Percentiles rank a stretch among this genome's conserved stretches.
Conservation (phyloP, 2,329 filamentous ascomycete species). For the Colletotrichum orchidophilum region DNA sequence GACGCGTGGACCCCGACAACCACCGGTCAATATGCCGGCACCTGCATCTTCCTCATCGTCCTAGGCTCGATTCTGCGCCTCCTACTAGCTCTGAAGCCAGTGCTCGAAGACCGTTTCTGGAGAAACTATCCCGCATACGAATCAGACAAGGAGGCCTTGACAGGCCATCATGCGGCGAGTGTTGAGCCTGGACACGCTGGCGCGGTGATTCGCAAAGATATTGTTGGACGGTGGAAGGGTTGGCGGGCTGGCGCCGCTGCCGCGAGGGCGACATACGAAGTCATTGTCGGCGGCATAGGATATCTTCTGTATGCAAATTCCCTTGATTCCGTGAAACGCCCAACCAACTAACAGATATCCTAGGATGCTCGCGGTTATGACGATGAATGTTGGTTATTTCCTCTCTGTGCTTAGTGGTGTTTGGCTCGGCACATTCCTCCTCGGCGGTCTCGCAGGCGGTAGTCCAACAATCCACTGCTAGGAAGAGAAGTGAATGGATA, state of each 20-base stretch:
- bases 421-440: constrained; percentile 73
- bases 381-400: constrained; percentile 87
- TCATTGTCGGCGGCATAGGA: constrained; percentile 74
- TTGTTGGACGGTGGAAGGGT: constrained; percentile 19
- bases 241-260: constrained; percentile 33
- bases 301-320: constrained; percentile 80
- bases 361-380: constrained; percentile 94
- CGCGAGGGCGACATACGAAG: constrained; percentile 33
- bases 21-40: constrained; percentile 81
- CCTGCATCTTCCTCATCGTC: constrained; percentile 88
- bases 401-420: constrained; percentile 78
- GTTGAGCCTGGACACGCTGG: background rate
- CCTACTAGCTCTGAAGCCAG: constrained; percentile 78
- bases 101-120: constrained; percentile 62
- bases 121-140: constrained; percentile 10
- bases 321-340: background rate
- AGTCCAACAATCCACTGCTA: background rate
- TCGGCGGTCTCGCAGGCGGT: constrained; percentile 6
- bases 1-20: constrained; percentile 76
- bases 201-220: background rate
- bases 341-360: background rate
- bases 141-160: background rate
- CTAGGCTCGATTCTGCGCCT: constrained; percentile 76
- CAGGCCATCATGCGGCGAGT: background rate
- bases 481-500: background rate